Evolutionary conservation across 1,284 basidiomycete genomes (phyloP).

Genomic region (Polyporus tsugae): DNA sequence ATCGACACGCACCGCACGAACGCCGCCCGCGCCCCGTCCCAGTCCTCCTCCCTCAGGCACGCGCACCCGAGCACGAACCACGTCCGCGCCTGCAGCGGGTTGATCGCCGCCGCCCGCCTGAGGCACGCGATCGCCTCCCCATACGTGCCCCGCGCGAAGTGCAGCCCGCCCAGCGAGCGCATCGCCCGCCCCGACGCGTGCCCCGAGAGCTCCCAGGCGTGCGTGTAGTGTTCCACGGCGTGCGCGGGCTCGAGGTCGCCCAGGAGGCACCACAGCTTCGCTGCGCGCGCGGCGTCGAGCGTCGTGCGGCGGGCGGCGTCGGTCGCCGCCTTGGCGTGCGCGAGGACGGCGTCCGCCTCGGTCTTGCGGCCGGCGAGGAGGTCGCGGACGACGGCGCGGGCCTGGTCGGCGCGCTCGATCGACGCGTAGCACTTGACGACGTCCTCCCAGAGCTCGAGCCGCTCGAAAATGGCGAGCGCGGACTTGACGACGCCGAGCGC

Average conservation of each 20-base stretch:
- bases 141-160: slow-evolving; percentile 79
- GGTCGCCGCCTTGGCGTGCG: slow-evolving; percentile 62
- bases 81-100: slow-evolving; percentile 85
- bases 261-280: slow-evolving; percentile 95
- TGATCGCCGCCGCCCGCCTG: slow-evolving; percentile 82
- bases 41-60: slow-evolving; percentile 81
- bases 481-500: slow-evolving; percentile 87
- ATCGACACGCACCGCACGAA: slow-evolving; percentile 90
- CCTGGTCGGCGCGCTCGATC: slow-evolving; percentile 82
- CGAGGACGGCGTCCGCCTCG: slow-evolving; percentile 80
- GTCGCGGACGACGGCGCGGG: slow-evolving; percentile 81
- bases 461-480: slow-evolving; percentile 91
- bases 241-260: slow-evolving; percentile 88
- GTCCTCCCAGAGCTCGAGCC: slow-evolving; percentile 97
- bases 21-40: slow-evolving; percentile 85
- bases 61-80: slow-evolving; percentile 98
- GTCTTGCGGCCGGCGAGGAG: slow-evolving; percentile 84
- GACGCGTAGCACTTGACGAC: slow-evolving; percentile 86
- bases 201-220: slow-evolving; percentile 86
- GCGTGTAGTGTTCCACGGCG: slow-evolving; percentile 78
- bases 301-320: slow-evolving; percentile 49
- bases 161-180: slow-evolving; percentile 88
- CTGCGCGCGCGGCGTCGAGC: slow-evolving; percentile 78
- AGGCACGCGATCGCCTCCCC: slow-evolving; percentile 73
- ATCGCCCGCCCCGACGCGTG: slow-evolving; percentile 88